Percentiles rank a stretch among this genome's conserved stretches.
phyloP scores from a whole-genome alignment of 2,329 filamentous ascomycete genomes.

The Colletotrichum sp. region DNA sequence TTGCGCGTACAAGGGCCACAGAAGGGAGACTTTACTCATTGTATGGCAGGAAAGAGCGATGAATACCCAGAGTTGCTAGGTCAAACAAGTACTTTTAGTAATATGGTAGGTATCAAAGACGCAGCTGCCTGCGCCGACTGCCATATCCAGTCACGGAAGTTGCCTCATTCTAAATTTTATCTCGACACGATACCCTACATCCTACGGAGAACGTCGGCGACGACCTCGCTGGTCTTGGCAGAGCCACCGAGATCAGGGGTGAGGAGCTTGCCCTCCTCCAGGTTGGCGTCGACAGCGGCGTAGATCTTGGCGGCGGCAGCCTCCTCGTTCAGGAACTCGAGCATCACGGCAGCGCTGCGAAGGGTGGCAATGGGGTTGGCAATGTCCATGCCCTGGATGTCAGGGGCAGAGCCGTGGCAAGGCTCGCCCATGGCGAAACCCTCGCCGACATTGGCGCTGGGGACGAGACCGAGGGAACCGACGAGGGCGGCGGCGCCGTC shows the following conservation, averaged over 20 bases:
- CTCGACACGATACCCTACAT: slow-evolving; percentile 57
- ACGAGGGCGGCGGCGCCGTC: slow-evolving; percentile 91
- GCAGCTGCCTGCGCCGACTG: slow-evolving; percentile 1
- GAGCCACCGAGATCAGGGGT: slow-evolving; percentile 90
- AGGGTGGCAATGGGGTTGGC: slow-evolving; percentile 97
- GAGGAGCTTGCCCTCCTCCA: slow-evolving; percentile 81
- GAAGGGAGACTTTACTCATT: background rate
- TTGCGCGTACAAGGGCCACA: background rate
- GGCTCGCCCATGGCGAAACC: slow-evolving; percentile 96
- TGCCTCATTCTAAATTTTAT: background rate
- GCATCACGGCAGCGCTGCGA: slow-evolving; percentile 88
- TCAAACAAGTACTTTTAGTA: slow-evolving; percentile 10
- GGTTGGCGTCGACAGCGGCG: slow-evolving; percentile 85
- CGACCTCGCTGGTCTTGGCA: slow-evolving; percentile 83
- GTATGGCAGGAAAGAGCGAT: background rate
- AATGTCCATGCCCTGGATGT: slow-evolving; percentile 91
- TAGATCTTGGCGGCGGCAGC: slow-evolving; percentile 89
- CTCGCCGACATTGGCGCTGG: slow-evolving; percentile 93
- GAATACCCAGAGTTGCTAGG: no score
- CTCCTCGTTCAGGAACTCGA: slow-evolving; percentile 92
- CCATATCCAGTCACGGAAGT: slow-evolving; percentile 5
- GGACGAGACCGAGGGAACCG: slow-evolving; percentile 89
- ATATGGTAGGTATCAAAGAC: slow-evolving; percentile 14
- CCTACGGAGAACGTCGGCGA: slow-evolving; percentile 84
- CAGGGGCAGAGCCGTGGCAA: slow-evolving; percentile 93